Base-by-base conservation (phyloP, 257 asterid genomes). In the Ajuga chamaepitys region DNA sequence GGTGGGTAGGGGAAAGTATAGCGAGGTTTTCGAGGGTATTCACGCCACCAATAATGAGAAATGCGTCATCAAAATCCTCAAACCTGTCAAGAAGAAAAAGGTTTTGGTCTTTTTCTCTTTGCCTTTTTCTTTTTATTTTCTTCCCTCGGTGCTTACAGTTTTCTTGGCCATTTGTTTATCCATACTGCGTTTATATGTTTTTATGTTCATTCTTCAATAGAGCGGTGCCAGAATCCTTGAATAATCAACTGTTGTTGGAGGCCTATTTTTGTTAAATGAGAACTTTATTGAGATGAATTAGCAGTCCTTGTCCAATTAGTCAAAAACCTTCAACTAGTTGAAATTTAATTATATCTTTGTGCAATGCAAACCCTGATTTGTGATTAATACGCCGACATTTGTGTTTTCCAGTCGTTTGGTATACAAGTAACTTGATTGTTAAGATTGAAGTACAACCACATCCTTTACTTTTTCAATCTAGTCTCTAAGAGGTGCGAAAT, bases 41-140 rank as follows among this genome's bases (percentile, higher is more conserved):
- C 95, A 85, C 64, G 68, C 86, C 50, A 79, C 94, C 68, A 82
- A 82, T 70, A 83, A 82, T 72, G 96, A 91, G 76, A 88, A 83
- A 63, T 91, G 98, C 76, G 46, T 91, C 44, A 88, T 91, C 79
- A 91, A 91, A 69, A 91, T 91, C 58, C 98, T 91, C 44, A 91
- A 91, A 74, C 98, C 98, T 9, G 98, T 91, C 58, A 91, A 91
- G 85, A 91, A 88, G 86, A 91, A 86, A 58, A 91, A 91, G 96
- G 96, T 88, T 12, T 86, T 10, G 7, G 9, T 68, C 16, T 57
- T 45, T 48, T n/a, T 12, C 0, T n/a, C 8, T 9, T 4, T 58
- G 12, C 9, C 58, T n/a, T 26, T 30, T 58, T 30, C 1, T 13
- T 5, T 24, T 61, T 65, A 1, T 10, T 25, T 5, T 1, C 11